phyloP scores from a whole-genome alignment of 2,329 filamentous ascomycete species.

The Fusarium redolens region DNA sequence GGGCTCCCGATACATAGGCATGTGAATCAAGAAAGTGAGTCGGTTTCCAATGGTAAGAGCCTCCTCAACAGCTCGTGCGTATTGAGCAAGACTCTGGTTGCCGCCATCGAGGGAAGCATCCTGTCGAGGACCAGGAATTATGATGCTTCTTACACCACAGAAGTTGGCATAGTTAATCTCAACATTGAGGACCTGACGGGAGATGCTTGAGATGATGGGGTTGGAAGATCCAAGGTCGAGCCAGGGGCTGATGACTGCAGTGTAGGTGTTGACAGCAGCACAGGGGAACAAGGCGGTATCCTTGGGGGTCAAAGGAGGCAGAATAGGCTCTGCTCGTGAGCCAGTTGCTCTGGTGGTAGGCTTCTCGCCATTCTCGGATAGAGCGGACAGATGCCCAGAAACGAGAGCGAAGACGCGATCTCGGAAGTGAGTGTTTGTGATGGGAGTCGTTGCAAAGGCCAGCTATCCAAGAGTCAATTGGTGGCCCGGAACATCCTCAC shows the following conservation, averaged over 20 bases:
- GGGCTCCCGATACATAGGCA: slow-evolving; percentile 84
- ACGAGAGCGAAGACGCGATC: slow-evolving; percentile 73
- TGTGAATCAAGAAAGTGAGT: slow-evolving; percentile 81
- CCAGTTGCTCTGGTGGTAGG: slow-evolving; percentile 57
- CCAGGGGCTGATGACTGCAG: slow-evolving; percentile 89
- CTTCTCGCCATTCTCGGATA: slow-evolving; percentile 55
- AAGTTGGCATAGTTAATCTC: slow-evolving; percentile 97
- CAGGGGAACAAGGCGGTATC: slow-evolving; percentile 81
- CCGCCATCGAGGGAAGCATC: slow-evolving; percentile 65
- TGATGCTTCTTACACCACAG: slow-evolving; percentile 85
- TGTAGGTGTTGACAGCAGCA: slow-evolving; percentile 75
- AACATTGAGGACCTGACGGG: slow-evolving; percentile 87
- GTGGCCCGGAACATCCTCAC: background rate
- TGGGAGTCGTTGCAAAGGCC: slow-evolving; percentile 80
- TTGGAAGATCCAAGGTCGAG: slow-evolving; percentile 89
- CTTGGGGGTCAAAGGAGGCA: slow-evolving; percentile 78
- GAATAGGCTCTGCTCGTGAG: slow-evolving; percentile 65
- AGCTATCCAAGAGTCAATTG: slow-evolving; percentile 64
- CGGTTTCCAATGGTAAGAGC: slow-evolving; percentile 79
- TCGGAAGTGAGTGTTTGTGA: slow-evolving; percentile 80
- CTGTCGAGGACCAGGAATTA: slow-evolving; percentile 81
- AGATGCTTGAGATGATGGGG: slow-evolving; percentile 85
- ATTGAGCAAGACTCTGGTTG: slow-evolving; percentile 73
- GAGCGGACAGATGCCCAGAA: slow-evolving; percentile 62
- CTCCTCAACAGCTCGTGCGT: slow-evolving; percentile 85